Conservation (phyloP, 2,329 filamentous ascomycete genomes). For the Calonectria ilicicola region DNA sequence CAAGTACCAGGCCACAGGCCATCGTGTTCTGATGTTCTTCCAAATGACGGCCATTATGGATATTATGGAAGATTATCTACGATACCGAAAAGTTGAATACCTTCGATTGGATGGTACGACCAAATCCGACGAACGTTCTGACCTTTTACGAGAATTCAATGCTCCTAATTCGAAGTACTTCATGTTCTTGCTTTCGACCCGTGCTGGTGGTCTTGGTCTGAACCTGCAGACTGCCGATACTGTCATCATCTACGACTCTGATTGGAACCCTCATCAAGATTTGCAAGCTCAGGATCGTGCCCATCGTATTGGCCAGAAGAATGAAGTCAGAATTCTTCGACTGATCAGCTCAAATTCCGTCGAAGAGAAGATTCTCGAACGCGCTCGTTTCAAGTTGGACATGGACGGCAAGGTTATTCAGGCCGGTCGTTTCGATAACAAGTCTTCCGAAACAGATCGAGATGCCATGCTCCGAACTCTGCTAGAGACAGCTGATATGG, state of each 20-base stretch:
- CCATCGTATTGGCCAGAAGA: conserved; percentile 99
- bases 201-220: conserved; percentile 96
- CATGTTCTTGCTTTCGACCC: conserved; percentile 97
- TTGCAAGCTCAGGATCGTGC: conserved; percentile 99
- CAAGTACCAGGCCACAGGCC: conserved; percentile 90
- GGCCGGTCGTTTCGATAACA: conserved; percentile 99
- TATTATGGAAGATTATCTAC: conserved; percentile 98
- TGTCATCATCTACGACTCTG: conserved; percentile 99
- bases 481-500: conserved; percentile 83
- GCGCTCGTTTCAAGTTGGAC: conserved; percentile 96
- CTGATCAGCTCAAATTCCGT: conserved; percentile 97
- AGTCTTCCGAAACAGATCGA: conserved; percentile 97
- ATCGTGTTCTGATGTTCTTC: conserved; percentile 99
- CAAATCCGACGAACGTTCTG: conserved; percentile 96
- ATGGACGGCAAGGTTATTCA: conserved; percentile 99
- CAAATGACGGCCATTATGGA: conserved; percentile 99
- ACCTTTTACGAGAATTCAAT: conserved; percentile 90
- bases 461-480: conserved; percentile 96
- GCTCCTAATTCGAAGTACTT: conserved; percentile 92
- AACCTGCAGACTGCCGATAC: conserved; percentile 98
- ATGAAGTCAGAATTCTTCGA: conserved; percentile 95
- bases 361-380: conserved; percentile 97
- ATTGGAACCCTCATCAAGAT: conserved; percentile 99
- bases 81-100: conserved; percentile 85
- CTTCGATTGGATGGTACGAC: conserved; percentile 96